These are phyloP conservation scores for Mrakia gelida DNA, from an alignment of 768 basidiomycete genomes.

Conservation along the genomic window DNA sequence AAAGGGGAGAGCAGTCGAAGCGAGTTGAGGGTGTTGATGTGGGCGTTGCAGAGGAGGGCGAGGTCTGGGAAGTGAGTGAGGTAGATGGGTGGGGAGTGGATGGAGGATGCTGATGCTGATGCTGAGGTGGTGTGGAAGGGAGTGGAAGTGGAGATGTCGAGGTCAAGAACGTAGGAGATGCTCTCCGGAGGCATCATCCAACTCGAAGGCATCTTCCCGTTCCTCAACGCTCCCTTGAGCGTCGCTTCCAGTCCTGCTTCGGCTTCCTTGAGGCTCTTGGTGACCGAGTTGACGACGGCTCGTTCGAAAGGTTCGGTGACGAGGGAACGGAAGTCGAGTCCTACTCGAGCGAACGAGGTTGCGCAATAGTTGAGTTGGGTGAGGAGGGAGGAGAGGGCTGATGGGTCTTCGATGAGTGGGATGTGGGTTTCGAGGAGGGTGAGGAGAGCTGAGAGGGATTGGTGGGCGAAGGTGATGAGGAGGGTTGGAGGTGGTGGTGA, in stretches of 20 bases:
- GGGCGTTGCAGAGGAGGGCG: conserved; percentile 65
- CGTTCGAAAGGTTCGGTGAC: conserved; percentile 62
- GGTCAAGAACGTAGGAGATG: conserved; percentile 27
- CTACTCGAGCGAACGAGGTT: conserved; percentile 83
- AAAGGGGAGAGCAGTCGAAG: conserved; percentile 75
- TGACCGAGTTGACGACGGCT: conserved; percentile 59
- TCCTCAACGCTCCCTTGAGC: conserved; percentile 37
- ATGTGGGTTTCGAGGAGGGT: conserved; percentile 57
- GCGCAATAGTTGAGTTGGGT: conserved; percentile 94
- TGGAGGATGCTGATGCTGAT: conserved; percentile 25
- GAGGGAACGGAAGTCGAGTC: conserved; percentile 76
- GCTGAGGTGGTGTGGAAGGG: conserved; percentile 27
- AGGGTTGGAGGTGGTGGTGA: conserved; percentile 43
- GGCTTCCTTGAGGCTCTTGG: conserved; percentile 40
- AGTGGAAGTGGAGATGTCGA: conserved; percentile 19
- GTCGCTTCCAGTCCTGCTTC: conserved; percentile 37
- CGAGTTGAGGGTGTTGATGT: conserved; percentile 70
- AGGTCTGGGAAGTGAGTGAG: conserved; percentile 71
- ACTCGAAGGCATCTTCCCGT: conserved; percentile 34
- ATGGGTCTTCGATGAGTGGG: conserved; percentile 49
- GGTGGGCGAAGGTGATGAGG: conserved; percentile 61
- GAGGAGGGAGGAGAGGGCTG: conserved; percentile 72
- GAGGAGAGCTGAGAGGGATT: conserved; percentile 39
- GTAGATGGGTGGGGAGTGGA: conserved; percentile 65
- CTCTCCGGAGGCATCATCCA: conserved; percentile 38